phyloP scores from a whole-genome alignment of 805 yeast genomes.

The Kodamaea hsintzibuensis region DNA sequence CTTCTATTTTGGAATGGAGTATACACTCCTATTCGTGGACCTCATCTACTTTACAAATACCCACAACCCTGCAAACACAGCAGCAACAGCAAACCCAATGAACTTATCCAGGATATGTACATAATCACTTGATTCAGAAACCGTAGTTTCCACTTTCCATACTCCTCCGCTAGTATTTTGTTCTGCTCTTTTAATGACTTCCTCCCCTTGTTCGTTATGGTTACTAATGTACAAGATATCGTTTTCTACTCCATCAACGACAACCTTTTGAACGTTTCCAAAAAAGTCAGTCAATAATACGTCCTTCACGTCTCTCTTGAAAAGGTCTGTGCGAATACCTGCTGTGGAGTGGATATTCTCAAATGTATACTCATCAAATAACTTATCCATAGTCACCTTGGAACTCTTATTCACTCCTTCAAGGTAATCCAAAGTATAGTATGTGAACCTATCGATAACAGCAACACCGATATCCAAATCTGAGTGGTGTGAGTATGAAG shows the following conservation, averaged over 20 bases:
- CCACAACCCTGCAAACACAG: background rate
- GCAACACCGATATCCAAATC: constrained; percentile 97
- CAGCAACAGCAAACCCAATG: background rate
- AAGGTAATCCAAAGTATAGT: constrained; percentile 83
- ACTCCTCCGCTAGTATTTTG: background rate
- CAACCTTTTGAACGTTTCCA: constrained; percentile 84
- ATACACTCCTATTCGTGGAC: background rate
- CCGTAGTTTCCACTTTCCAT: constrained; percentile 1
- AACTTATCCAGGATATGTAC: background rate
- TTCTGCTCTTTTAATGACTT: background rate
- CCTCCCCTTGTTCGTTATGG: constrained; percentile 23
- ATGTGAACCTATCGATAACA: constrained; percentile 94
- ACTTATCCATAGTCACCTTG: constrained; percentile 71
- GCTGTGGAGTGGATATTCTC: constrained; percentile 88
- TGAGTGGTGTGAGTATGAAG: constrained; percentile 93
- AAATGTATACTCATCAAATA: constrained; percentile 81
- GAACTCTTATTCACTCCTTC: constrained; percentile 81
- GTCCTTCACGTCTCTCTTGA: constrained; percentile 60
- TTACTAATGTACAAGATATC: constrained; percentile 42
- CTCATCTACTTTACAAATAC: background rate
- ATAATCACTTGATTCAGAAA: background rate
- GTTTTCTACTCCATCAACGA: constrained; percentile 57
- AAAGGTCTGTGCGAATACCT: constrained; percentile 86
- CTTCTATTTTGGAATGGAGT: background rate
- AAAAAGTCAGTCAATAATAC: constrained; percentile 90